phyloP scores from a whole-genome alignment of 108 stramenopile genomes.

The Fragilaria crotonensis region DNA sequence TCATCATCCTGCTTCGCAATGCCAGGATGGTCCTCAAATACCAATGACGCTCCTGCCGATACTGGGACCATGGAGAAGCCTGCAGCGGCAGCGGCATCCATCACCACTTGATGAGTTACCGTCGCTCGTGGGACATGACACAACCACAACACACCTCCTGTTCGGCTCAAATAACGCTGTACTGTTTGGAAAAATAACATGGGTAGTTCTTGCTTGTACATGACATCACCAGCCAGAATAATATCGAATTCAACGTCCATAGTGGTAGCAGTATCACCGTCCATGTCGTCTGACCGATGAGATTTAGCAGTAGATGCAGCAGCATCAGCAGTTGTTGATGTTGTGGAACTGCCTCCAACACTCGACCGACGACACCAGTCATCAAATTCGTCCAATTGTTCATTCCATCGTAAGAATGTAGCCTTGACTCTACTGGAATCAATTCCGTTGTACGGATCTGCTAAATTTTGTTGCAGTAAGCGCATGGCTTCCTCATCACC shows the following conservation, averaged over 20 bases:
- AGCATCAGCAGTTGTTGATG: not conserved
- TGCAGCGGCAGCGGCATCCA: not conserved
- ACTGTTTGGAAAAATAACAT: conserved; percentile 12
- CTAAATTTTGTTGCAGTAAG: conserved; percentile 16
- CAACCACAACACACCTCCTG: conserved; percentile 9
- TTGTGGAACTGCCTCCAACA: not conserved
- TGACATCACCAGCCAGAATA: conserved; percentile 19
- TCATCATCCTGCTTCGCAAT: too few species aligned
- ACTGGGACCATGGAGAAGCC: not conserved
- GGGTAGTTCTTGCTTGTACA: conserved; percentile 17
- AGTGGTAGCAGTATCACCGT: not conserved
- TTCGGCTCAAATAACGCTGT: not conserved
- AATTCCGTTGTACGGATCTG: conserved; percentile 5
- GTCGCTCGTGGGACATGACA: conserved; percentile 18
- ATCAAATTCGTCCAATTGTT: not conserved
- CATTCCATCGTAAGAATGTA: conserved; percentile 6
- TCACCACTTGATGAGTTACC: conserved; percentile 12
- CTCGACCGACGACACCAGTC: not conserved
- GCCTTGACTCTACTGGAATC: not conserved
- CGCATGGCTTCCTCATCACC: conserved; percentile 10
- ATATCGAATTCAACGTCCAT: conserved; percentile 7
- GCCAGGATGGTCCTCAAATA: too few species aligned
- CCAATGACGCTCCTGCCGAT: too few species aligned
- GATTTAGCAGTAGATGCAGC: not conserved
- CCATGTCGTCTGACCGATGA: not conserved